Percentiles rank a stretch among this genome's conserved stretches.
Conservation (phyloP, 2,329 filamentous ascomycete species). For the Fusarium concolor region DNA sequence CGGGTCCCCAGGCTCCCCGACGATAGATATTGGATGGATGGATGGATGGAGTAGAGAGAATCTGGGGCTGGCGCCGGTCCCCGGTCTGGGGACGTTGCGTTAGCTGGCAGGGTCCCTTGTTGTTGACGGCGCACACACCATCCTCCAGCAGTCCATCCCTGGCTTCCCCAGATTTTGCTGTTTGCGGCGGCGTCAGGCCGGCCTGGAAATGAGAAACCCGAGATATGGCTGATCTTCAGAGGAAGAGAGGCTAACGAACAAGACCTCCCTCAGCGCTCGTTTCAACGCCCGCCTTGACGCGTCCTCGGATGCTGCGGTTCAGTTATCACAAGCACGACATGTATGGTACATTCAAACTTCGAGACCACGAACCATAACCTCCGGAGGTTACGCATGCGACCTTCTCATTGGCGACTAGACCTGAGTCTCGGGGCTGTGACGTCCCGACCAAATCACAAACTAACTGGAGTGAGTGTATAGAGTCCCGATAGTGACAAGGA, state of each 20-base stretch:
- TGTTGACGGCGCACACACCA: constrained; percentile 48
- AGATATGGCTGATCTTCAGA: constrained; percentile 26
- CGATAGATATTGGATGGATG: neutral
- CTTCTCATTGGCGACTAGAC: constrained; percentile 28
- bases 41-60: constrained; percentile 19
- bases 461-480: neutral
- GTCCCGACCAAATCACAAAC: constrained; percentile 9
- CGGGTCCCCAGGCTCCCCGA: constrained; percentile 24
- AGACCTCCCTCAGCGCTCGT: constrained; percentile 15
- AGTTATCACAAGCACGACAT: constrained; percentile 23
- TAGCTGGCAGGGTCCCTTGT: constrained; percentile 43
- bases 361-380: constrained; percentile 38
- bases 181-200: constrained; percentile 22
- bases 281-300: constrained; percentile 26
- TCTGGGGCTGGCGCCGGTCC: constrained; percentile 28
- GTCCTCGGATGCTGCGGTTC: constrained; percentile 26
- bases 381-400: constrained; percentile 14
- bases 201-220: constrained; percentile 26
- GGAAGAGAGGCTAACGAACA: constrained; percentile 16
- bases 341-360: constrained; percentile 18
- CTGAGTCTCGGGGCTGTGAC: constrained; percentile 28
- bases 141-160: constrained; percentile 46
- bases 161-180: constrained; percentile 51
- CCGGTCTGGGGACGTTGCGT: constrained; percentile 44
- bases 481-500: constrained; percentile 1